Conservation (phyloP, 257 asterid genomes). For the Scutellaria minor region DNA sequence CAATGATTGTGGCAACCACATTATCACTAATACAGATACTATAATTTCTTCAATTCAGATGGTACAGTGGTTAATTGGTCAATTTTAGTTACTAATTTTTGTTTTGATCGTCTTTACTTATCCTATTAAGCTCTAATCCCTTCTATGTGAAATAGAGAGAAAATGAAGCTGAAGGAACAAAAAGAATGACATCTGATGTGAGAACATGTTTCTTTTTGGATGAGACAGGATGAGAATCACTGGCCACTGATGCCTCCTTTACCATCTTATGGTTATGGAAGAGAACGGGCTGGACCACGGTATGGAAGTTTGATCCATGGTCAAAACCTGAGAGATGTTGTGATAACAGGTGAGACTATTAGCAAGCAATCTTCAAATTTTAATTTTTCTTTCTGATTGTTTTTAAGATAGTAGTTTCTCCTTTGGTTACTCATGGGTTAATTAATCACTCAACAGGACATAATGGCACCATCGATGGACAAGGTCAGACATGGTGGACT, state of each 20-base stretch:
- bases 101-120: neutral
- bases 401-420: neutral
- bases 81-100: neutral
- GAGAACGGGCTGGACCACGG: constrained; percentile 85
- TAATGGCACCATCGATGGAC: constrained; percentile 89
- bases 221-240: constrained; percentile 69
- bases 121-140: constrained; percentile 4
- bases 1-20: neutral
- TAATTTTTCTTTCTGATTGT: neutral
- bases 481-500: constrained; percentile 92
- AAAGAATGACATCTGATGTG: constrained; percentile 21
- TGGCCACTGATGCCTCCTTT: constrained; percentile 97
- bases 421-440: constrained; percentile 31
- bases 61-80: neutral
- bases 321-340: constrained; percentile 83
- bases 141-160: constrained; percentile 4
- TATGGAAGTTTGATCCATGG: constrained; percentile 97
- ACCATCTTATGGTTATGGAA: constrained; percentile 92
- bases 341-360: constrained; percentile 68
- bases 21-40: constrained; percentile 2
- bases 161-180: neutral
- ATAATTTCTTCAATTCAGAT: neutral
- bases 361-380: constrained; percentile 6
- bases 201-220: constrained; percentile 29
- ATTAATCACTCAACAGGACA: constrained; percentile 61